These are phyloP conservation scores for Teratosphaeria epicoccoides DNA, from an alignment of 2,329 filamentous ascomycete genomes.

Conservation along the genomic window DNA sequence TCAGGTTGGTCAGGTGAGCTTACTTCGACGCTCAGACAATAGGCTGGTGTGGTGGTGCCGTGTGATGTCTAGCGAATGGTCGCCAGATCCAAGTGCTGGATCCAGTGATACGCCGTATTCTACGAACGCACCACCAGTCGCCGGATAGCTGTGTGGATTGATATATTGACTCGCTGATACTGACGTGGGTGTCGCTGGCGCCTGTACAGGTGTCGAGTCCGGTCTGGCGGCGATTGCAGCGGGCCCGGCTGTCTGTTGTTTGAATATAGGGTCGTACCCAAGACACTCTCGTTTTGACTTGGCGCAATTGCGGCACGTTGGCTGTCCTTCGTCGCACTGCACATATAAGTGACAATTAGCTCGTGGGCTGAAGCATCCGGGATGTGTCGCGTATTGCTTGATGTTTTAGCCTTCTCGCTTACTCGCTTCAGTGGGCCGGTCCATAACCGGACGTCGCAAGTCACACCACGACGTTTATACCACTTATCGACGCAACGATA, in stretches of 20 bases:
- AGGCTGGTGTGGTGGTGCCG: conserved; percentile 15
- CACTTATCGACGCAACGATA: not conserved
- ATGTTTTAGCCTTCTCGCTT: not conserved
- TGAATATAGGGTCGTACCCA: conserved; percentile 81
- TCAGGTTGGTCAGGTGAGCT: conserved; percentile 2
- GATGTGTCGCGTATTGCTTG: not conserved
- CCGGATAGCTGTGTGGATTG: conserved; percentile 8
- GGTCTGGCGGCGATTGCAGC: conserved; percentile 45
- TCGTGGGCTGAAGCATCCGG: not conserved
- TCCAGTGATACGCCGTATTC: conserved; percentile 55
- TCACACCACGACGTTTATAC: not conserved
- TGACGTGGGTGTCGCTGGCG: conserved; percentile 6
- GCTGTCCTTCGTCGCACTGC: conserved; percentile 93
- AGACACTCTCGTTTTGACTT: conserved; percentile 81
- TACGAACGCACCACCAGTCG: conserved; percentile 2
- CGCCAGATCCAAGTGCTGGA: conserved; percentile 48
- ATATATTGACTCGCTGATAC: conserved; percentile 7
- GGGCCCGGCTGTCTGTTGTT: conserved; percentile 54
- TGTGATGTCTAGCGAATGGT: conserved; percentile 14
- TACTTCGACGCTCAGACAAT: conserved; percentile 21
- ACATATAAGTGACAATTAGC: not conserved
- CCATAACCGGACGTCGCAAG: not conserved
- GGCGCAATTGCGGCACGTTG: conserved; percentile 79
- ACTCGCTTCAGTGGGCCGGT: not conserved
- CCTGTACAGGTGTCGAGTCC: conserved; percentile 30